Evolutionary conservation across 2,329 filamentous ascomycete species (phyloP).

Genomic region (Colletotrichum chrysophilum): DNA sequence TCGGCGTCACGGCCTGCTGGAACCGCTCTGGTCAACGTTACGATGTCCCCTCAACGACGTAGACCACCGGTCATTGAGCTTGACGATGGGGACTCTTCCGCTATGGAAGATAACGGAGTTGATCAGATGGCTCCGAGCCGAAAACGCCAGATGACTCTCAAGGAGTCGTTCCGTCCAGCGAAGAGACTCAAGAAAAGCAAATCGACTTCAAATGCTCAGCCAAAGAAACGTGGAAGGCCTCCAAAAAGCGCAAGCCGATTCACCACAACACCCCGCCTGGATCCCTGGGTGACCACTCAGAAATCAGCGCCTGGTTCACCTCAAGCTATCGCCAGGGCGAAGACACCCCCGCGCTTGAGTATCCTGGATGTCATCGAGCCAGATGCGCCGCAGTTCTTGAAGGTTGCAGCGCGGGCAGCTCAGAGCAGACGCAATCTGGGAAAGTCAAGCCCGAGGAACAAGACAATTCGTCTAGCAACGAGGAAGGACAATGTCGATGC

Average conservation of each 20-base stretch:
- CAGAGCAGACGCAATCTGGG: conserved; percentile 53
- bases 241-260: not conserved
- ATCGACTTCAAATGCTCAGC: conserved; percentile 15
- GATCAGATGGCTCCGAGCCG: conserved; percentile 54
- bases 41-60: not conserved
- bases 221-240: conserved; percentile 28
- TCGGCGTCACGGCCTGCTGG: not conserved
- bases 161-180: conserved; percentile 29
- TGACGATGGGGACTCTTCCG: conserved; percentile 40
- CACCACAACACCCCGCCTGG: not conserved
- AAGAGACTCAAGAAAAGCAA: conserved; percentile 28
- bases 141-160: conserved; percentile 42
- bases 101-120: conserved; percentile 56
- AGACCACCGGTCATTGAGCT: conserved; percentile 25
- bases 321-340: conserved; percentile 25
- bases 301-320: not conserved
- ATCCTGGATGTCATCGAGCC: conserved; percentile 65
- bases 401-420: conserved; percentile 64
- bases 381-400: conserved; percentile 62
- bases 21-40: not conserved
- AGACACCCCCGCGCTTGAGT: conserved; percentile 52
- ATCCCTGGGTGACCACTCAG: not conserved
- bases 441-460: conserved; percentile 58
- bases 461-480: conserved; percentile 65
- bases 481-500: conserved; percentile 66